These are phyloP conservation scores for Paraphoma chrysanthemicola DNA, from an alignment of 2,329 filamentous ascomycete species.

Conservation along the genomic window DNA sequence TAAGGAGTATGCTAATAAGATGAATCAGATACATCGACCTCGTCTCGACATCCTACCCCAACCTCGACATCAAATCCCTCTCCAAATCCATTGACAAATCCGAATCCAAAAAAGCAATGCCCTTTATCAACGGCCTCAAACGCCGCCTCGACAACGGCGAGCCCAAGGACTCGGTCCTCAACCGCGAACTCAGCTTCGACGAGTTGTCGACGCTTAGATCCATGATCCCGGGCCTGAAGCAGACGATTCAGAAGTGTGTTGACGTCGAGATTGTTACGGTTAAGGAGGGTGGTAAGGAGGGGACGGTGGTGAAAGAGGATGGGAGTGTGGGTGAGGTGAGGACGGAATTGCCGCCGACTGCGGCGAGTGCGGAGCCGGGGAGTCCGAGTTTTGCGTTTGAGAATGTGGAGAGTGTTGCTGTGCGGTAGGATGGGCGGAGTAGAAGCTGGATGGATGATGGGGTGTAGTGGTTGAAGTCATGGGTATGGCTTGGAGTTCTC, in stretches of 20 bases:
- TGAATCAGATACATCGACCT: slow-evolving; percentile 41
- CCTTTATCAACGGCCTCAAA: slow-evolving; percentile 89
- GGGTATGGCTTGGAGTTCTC: not conserved
- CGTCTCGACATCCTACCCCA: slow-evolving; percentile 34
- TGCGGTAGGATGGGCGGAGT: slow-evolving; percentile 15
- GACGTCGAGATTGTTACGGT: slow-evolving; percentile 76
- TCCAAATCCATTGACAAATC: slow-evolving; percentile 81
- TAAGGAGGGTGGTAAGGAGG: slow-evolving; percentile 72
- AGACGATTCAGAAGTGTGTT: slow-evolving; percentile 72
- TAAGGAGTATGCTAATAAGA: no score
- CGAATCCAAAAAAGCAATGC: slow-evolving; percentile 98
- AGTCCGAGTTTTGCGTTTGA: slow-evolving; percentile 83
- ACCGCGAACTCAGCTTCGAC: slow-evolving; percentile 85
- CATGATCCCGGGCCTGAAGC: slow-evolving; percentile 81
- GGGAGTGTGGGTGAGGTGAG: slow-evolving; percentile 65
- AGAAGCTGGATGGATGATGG: not conserved
- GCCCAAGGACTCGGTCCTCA: slow-evolving; percentile 74
- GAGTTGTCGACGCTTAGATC: slow-evolving; percentile 77
- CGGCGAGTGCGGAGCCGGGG: slow-evolving; percentile 81
- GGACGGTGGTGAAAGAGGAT: slow-evolving; percentile 61
- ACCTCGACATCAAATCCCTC: slow-evolving; percentile 81
- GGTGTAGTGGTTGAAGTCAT: not conserved
- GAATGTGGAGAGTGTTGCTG: slow-evolving; percentile 64
- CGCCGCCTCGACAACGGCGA: slow-evolving; percentile 74
- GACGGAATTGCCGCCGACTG: slow-evolving; percentile 63